These are phyloP conservation scores for Thelephora ganbajun DNA, from an alignment of 768 basidiomycete species.

Conservation along the genomic window DNA sequence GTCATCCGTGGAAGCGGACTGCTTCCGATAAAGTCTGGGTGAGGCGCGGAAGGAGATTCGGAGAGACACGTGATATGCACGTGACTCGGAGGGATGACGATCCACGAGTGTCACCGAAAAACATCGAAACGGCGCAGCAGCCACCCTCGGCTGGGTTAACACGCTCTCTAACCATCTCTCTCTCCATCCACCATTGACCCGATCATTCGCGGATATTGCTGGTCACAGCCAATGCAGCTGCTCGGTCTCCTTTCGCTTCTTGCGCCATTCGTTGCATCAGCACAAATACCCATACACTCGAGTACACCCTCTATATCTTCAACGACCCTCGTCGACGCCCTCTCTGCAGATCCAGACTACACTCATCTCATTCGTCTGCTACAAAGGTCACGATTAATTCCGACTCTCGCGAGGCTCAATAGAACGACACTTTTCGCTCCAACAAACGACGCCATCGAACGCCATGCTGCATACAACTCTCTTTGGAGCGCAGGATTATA, in stretches of 20 bases:
- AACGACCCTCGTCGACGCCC: conserved; percentile 63
- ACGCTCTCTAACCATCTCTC: background rate
- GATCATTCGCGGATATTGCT: too few relatives aligned
- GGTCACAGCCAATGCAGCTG: too few relatives aligned
- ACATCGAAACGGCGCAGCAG: too few relatives aligned
- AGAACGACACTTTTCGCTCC: conserved; percentile 86
- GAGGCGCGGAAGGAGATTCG: background rate
- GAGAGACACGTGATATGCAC: background rate
- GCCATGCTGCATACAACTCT: conserved; percentile 20
- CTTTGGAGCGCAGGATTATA: conserved; percentile 24
- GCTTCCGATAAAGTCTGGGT: background rate
- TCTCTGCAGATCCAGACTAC: conserved; percentile 66
- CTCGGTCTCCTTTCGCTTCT: conserved; percentile 14
- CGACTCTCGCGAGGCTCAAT: conserved; percentile 79
- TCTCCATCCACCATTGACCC: background rate
- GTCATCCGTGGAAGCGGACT: background rate
- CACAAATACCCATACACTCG: conserved; percentile 19
- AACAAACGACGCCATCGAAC: conserved; percentile 78
- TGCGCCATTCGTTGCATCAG: conserved; percentile 18
- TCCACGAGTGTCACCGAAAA: background rate
- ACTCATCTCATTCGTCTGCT: conserved; percentile 60
- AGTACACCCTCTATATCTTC: conserved; percentile 18
- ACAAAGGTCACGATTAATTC: conserved; percentile 78
- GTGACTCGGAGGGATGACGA: background rate
- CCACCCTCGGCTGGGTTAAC: background rate